Conservation (phyloP, 2,329 filamentous ascomycete genomes). For the Exophiala sp. region DNA sequence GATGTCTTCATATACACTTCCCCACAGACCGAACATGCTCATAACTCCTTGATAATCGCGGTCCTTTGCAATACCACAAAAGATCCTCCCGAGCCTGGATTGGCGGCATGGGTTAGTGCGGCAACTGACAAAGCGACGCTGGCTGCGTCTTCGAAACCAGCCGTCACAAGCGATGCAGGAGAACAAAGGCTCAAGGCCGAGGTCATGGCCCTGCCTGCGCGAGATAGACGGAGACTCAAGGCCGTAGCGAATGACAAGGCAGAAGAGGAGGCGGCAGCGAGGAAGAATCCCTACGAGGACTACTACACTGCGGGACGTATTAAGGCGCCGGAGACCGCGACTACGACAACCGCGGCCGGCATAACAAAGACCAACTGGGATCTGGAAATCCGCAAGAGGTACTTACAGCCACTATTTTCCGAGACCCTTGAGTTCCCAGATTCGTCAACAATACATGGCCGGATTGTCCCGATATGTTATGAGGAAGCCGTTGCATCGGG, state of each 20-base stretch:
- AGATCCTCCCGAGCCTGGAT: constrained; percentile 60
- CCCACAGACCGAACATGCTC: constrained; percentile 54
- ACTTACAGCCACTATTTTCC: constrained; percentile 57
- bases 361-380: constrained; percentile 75
- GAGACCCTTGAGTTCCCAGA: constrained; percentile 64
- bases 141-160: constrained; percentile 45
- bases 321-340: constrained; percentile 59
- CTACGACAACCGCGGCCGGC: constrained; percentile 50
- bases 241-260: constrained; percentile 28
- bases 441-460: constrained; percentile 52
- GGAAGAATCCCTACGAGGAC: constrained; percentile 37
- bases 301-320: constrained; percentile 47
- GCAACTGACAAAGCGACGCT: constrained; percentile 53
- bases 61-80: constrained; percentile 58
- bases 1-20: constrained; percentile 54
- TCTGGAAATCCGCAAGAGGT: constrained; percentile 62
- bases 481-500: constrained; percentile 59
- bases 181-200: constrained; percentile 63
- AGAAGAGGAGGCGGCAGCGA: constrained; percentile 22
- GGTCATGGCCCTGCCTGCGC: constrained; percentile 59
- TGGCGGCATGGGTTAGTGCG: constrained; percentile 60
- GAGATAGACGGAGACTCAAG: constrained; percentile 59
- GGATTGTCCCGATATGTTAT: constrained; percentile 64
- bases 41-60: constrained; percentile 60
- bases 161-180: constrained; percentile 54